A percentile compares a stretch with the other conserved stretches of the same genome.
Conservation (phyloP, 371 early-diverging fungal genomes). For the Syncephalastrum monosporum region DNA sequence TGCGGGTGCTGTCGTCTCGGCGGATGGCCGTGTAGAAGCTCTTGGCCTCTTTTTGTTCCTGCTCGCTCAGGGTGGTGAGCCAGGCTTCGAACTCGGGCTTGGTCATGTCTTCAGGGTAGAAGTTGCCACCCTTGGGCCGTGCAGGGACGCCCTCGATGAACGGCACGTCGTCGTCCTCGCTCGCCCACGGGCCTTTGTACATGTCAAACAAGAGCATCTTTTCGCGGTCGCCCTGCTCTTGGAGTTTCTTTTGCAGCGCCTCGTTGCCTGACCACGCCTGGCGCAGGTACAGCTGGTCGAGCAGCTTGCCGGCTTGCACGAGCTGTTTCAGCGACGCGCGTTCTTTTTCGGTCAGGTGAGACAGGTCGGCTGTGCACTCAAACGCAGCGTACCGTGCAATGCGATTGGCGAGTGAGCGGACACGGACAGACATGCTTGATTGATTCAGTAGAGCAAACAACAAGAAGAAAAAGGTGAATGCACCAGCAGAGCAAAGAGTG, state of each 20-base stretch:
- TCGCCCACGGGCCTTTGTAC: conserved; percentile 74
- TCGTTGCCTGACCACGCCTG: conserved; percentile 76
- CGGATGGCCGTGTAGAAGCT: conserved; percentile 69
- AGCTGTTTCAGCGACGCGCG: conserved; percentile 65
- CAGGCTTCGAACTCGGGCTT: conserved; percentile 66
- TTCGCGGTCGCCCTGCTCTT: conserved; percentile 35
- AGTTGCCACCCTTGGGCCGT: conserved; percentile 68
- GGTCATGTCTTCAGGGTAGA: conserved; percentile 79
- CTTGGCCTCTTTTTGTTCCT: conserved; percentile 56
- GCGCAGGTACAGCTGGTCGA: conserved; percentile 66
- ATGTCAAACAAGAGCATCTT: conserved; percentile 58
- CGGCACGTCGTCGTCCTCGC: conserved; percentile 54
- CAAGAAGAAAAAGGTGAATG: conserved; percentile 2
- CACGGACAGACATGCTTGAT: conserved; percentile 22
- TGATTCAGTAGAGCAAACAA: background rate
- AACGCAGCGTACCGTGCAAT: conserved; percentile 52
- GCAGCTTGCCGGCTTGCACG: conserved; percentile 60
- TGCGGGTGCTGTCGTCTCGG: conserved; percentile 34
- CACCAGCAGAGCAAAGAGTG: background rate
- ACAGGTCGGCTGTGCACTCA: conserved; percentile 60
- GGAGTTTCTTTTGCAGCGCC: conserved; percentile 52
- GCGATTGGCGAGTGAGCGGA: conserved; percentile 33
- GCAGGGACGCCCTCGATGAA: conserved; percentile 61
- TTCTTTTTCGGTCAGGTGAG: conserved; percentile 60
- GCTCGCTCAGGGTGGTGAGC: conserved; percentile 46